Evolutionary conservation across 2,329 filamentous ascomycete species (phyloP), one percentile per base, ranked within the genome.

Genomic region (Colletotrichum costaricense): DNA sequence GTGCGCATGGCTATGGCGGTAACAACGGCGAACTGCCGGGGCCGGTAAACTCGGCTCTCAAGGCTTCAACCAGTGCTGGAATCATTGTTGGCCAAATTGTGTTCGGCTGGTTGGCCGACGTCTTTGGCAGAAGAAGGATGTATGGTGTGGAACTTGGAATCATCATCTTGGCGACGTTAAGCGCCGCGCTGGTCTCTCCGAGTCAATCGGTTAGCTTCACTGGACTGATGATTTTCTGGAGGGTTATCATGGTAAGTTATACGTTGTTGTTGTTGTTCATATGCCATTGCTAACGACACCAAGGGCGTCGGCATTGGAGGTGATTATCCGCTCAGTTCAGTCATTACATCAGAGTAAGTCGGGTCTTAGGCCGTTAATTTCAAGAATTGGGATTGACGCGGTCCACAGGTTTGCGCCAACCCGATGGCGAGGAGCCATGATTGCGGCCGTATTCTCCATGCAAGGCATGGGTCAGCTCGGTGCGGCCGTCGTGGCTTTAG

Each of bases 371-470:
- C n/a, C 14, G 49, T 30, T 38, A 3, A 26, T 54, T 16, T 22
- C 75, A 79, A 73, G 80, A 76, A 46, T 56, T 54, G 46, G 5
- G 8, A 22, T 56, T 63, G 28, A 66, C 11, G 68, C 11, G 14
- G 22, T n/a, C 26, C 4, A 14, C 76, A 91, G 90, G 77, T 96
- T 96, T 80, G 93, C 94, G 9, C 94, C 93, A 3, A 96, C 94
- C 14, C 90, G 93, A 78, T 95, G 93, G 91, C 88, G 94, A 77
- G 94, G 93, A 74, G 93, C 92, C 71, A 96, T 97, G 92, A 93
- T 97, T 86, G 93, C 92, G 12, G 89, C 93, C 19, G 93, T 96
- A 62, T 97, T 97, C 79, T 93, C 93, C 49, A 95, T 95, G 93
- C 94, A 97, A 78, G 93, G 93, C 60, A 86, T 95, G 30, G 94